phyloP scores from a whole-genome alignment of 352 stramenopile species.

The Blastocystis sp. region DNA sequence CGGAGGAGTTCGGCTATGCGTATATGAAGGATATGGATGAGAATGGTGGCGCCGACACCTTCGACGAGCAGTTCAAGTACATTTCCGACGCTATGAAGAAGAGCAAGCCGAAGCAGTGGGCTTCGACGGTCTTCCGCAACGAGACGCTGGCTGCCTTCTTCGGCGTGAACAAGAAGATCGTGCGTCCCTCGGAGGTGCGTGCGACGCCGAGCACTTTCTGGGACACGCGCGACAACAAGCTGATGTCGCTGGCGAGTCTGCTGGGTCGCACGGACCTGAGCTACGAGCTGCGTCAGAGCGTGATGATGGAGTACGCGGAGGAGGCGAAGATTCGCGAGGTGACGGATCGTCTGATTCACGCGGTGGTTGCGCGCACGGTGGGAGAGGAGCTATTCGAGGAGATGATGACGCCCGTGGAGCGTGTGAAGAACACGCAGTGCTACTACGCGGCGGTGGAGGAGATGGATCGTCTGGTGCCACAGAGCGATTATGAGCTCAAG shows the following conservation, averaged over 20 bases:
- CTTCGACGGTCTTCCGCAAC: neutral
- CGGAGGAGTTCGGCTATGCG: neutral
- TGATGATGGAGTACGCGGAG: neutral
- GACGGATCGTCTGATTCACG: neutral
- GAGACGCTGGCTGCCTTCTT: constrained; percentile 13
- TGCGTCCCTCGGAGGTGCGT: neutral
- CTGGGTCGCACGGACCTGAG: neutral
- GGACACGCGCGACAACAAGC: constrained; percentile 26
- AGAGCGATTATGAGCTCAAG: constrained; percentile 19
- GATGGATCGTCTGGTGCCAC: neutral
- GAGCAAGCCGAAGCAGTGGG: neutral
- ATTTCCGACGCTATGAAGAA: neutral
- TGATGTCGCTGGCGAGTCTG: neutral
- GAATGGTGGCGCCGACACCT: neutral
- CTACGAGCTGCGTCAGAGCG: neutral
- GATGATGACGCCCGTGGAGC: constrained; percentile 16
- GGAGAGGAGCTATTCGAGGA: neutral
- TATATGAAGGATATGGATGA: constrained; percentile 12
- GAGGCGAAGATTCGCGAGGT: neutral
- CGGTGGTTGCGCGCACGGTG: neutral
- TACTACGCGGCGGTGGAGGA: neutral
- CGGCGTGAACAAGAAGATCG: constrained; percentile 10
- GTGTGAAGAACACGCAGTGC: constrained; percentile 20
- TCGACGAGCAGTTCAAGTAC: constrained; percentile 11
- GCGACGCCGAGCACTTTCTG: neutral